Base-by-base conservation (phyloP, 2,329 filamentous ascomycete genomes). In the Ceratocystis destructans region DNA sequence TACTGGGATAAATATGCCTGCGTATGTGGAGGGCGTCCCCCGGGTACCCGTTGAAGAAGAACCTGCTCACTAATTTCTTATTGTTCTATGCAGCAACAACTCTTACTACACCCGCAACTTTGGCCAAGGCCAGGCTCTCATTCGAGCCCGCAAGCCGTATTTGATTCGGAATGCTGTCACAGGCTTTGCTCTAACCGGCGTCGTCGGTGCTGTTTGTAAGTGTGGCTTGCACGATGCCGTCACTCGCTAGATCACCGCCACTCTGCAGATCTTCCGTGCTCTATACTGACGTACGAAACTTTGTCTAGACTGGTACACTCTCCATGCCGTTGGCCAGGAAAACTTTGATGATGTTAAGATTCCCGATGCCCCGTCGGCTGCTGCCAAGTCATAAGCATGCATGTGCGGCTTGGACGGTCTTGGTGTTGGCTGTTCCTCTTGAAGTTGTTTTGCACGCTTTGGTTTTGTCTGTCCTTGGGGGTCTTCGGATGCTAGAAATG, bases 301-400 rank as follows among this genome's bases (percentile, higher is more conserved):
- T 5, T 17, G 2, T 44, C 59, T 66, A 84, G 83, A 84, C 72
- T 77, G 77, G 70, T 85, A 84, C 73, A 85, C 83, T 3, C 87
- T 99, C 74, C 83, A 81, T 70, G 90, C 90, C 65, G 89, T 99
- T 73, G 90, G 93, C 55, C 94, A 97, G 77, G 94, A 97, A 76
- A 90, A 96, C 71, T 99, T 99, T 78, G 89, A 92, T 67, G 94
- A 99, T 74, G 92, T 97, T 71, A 87, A 90, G 74, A 87, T 97
- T 46, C 94, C 94, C 33, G 88, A 90, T 74, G 79, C 82, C 64
- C 87, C 89, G 12, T 7, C 53, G 6, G 33, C 62, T 4, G 8
- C 64, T 17, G 44, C 66, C 28, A 68, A 68, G 64, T 62, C 61
- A 75, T 77, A 62, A 77, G 80, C 57, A 68, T 73, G 41, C 22